phyloP scores from a whole-genome alignment of 2,329 filamentous ascomycete species.

The Pseudogymnoascus sp. region DNA sequence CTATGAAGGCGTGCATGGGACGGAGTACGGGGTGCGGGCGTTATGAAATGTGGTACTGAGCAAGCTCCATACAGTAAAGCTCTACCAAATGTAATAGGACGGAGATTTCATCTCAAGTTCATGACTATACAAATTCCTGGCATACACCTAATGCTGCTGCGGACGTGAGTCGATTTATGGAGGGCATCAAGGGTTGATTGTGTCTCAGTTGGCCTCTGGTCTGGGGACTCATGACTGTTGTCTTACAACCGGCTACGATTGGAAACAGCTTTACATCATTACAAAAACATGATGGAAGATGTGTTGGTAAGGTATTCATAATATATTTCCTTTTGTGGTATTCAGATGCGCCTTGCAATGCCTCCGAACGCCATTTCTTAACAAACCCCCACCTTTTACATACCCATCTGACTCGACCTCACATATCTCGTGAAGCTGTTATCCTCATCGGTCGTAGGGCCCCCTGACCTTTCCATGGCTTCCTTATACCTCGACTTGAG shows the following conservation, averaged over 20 bases:
- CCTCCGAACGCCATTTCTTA: conserved; percentile 19
- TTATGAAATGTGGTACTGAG: background rate
- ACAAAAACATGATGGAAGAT: no score
- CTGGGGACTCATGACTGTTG: background rate
- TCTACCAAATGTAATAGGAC: background rate
- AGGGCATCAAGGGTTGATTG: background rate
- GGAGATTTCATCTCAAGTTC: background rate
- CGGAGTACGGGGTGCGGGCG: conserved; percentile 5
- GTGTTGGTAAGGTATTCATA: background rate
- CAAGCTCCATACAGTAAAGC: background rate
- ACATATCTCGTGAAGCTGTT: conserved; percentile 30
- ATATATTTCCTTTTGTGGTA: conserved; percentile 19
- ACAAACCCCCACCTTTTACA: conserved; percentile 17
- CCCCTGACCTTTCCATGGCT: conserved; percentile 53
- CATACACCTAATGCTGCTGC: background rate
- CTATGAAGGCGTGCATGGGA: conserved; percentile 7
- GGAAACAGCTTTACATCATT: no score
- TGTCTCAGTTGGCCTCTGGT: background rate
- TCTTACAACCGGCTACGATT: background rate
- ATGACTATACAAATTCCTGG: background rate
- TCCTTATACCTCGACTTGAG: conserved; percentile 71
- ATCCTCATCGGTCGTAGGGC: conserved; percentile 25
- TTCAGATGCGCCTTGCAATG: conserved; percentile 28
- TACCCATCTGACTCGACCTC: conserved; percentile 27
- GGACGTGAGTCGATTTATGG: background rate